Conservation (phyloP, 257 asterid species). For the Lycium ferocissimum region DNA sequence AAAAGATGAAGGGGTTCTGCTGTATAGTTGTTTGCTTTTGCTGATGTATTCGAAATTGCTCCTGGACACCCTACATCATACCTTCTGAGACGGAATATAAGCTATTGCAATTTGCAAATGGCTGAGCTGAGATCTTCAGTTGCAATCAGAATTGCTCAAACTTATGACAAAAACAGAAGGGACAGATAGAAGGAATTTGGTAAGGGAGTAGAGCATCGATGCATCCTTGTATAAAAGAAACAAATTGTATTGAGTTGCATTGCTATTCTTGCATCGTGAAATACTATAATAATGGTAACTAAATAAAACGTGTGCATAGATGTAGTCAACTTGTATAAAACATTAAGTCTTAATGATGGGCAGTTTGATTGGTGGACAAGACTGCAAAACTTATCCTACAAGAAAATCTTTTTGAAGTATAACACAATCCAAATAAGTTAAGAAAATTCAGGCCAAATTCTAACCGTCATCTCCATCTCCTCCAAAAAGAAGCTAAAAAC, state of each 20-base stretch:
- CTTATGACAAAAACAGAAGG: neutral
- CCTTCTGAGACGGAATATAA: neutral
- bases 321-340: neutral
- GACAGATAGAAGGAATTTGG: neutral
- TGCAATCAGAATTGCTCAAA: neutral
- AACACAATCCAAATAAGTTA: too few relatives aligned
- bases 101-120: conserved; percentile 11
- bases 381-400: too few relatives aligned
- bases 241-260: neutral
- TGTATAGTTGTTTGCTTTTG: neutral
- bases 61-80: neutral
- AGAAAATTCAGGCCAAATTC: too few relatives aligned
- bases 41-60: neutral
- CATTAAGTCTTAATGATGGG: too few relatives aligned
- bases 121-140: neutral
- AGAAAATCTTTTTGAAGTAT: too few relatives aligned
- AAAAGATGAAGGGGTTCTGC: conserved; percentile 21
- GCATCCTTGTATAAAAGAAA: neutral
- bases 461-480: neutral
- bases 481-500: too few relatives aligned
- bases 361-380: too few relatives aligned
- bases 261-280: neutral
- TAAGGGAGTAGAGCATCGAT: neutral
- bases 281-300: neutral
- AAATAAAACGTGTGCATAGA: neutral